phyloP scores from a whole-genome alignment of 2,329 filamentous ascomycete genomes.

The Chalaropsis ovoidea region DNA sequence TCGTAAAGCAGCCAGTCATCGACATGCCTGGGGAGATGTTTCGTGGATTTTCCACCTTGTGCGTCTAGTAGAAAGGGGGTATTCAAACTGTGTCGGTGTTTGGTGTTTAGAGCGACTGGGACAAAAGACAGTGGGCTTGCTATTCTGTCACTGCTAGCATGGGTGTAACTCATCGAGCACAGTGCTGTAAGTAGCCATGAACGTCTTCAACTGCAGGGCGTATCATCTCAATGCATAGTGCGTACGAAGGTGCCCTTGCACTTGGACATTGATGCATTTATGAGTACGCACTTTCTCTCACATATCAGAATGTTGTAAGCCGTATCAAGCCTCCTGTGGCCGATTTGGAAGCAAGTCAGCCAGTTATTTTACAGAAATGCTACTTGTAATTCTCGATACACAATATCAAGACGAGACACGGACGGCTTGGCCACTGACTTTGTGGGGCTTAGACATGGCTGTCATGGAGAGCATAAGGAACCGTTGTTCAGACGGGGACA shows the following conservation, averaged over 20 bases:
- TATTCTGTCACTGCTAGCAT: neutral
- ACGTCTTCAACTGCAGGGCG: too few relatives aligned
- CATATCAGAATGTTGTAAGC: too few relatives aligned
- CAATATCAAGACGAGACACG: too few relatives aligned
- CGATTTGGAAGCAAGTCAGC: neutral
- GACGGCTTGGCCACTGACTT: neutral
- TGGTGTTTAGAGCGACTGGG: neutral
- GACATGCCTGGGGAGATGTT: neutral
- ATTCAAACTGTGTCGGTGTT: neutral
- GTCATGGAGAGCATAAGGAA: too few relatives aligned
- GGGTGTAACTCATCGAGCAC: neutral
- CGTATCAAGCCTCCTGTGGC: neutral
- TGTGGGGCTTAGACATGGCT: neutral
- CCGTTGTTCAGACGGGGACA: too few relatives aligned
- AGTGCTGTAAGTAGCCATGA: neutral
- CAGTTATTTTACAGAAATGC: neutral
- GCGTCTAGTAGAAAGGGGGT: neutral
- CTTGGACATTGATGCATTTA: too few relatives aligned
- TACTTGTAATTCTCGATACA: too few relatives aligned
- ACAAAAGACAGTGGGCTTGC: neutral
- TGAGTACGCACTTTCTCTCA: too few relatives aligned
- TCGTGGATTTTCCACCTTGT: neutral
- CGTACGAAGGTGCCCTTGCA: neutral
- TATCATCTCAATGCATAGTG: neutral
- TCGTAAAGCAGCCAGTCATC: slow-evolving; percentile 9